Base-by-base conservation (phyloP, 768 basidiomycete species). In the Chalciporus sphaerocephalus region DNA sequence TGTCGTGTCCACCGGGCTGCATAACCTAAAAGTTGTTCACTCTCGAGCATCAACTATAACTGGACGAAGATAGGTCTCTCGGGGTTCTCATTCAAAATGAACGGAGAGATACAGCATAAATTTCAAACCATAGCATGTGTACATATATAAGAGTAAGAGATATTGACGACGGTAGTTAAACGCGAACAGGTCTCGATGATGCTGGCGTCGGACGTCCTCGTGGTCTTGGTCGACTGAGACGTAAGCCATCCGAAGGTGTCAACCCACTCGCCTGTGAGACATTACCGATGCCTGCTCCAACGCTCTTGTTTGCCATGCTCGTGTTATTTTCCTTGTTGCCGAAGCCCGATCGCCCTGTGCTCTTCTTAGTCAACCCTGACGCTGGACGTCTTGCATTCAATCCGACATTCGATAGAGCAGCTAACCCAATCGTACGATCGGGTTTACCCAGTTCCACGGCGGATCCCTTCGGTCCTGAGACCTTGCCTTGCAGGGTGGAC, bases 351-450 rank as follows among this genome's bases (percentile, higher is more conserved):
- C 81, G 64, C 23, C 74, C 76, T 0, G 66, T 70, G 53, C 74
- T 79, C 27, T 80, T 76, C 67, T 87, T 87, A 33, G 80, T 66
- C 80, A 76, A 81, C 2, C 85, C 85, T 1, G 79, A 69, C 0
- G 77, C 76, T 0, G 68, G 71, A n/a, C 83, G 72, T 11, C 82
- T 71, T 0, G 77, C 69, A n/a, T 68, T 72, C 0, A 81, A 81
- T 3, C 67, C 73, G 37, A 81, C 77, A 20, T 77, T 70, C 13
- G 81, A 74, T 9, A 81, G 76, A 5, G 67, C 39, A 3, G 57
- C 53, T 12, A 53, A 61, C 39, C 46, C 55, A 44, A 58, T 58
- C 15, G 48, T 47, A 48, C 50, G 61, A 21, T 46, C 61, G 28
- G 51, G 61, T 42, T 69, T 69, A 52, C 58, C 56, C 18, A 65